Evolutionary conservation across 345 rosid genomes (phyloP).

Genomic region (Hevea brasiliensis): DNA sequence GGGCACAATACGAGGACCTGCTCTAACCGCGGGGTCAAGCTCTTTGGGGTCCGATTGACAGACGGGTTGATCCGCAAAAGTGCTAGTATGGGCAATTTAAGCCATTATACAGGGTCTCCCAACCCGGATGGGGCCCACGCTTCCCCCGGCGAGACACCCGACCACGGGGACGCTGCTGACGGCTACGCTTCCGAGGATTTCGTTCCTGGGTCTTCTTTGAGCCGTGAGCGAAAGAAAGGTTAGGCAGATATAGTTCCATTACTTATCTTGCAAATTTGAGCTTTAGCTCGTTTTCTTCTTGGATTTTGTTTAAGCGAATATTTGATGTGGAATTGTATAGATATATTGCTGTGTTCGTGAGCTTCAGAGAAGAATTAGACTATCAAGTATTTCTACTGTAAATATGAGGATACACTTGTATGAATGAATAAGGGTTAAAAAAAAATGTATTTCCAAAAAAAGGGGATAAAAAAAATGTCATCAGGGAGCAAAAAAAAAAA

Average conservation of each 20-base stretch:
- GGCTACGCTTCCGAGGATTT: slow-evolving; percentile 98
- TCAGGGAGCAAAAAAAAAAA: no score
- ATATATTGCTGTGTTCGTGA: no score
- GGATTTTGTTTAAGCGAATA: background rate
- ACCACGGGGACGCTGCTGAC: slow-evolving; percentile 60
- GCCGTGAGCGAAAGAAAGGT: slow-evolving; percentile 97
- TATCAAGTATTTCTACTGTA: no score
- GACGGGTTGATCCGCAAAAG: slow-evolving; percentile 55
- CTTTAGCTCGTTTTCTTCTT: background rate
- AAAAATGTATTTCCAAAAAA: no score
- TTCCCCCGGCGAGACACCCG: slow-evolving; percentile 46
- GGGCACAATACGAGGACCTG: slow-evolving; percentile 41
- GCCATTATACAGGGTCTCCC: slow-evolving; percentile 27
- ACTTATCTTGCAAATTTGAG: background rate
- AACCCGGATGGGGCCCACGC: slow-evolving; percentile 17
- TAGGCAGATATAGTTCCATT: background rate
- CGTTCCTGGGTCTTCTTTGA: slow-evolving; percentile 86
- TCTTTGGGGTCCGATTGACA: slow-evolving; percentile 37
- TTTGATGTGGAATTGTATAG: no score
- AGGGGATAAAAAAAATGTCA: no score
- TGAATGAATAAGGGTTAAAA: no score
- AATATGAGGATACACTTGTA: no score
- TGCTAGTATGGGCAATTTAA: slow-evolving; percentile 38
- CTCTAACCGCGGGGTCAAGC: slow-evolving; percentile 36
- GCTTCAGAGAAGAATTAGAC: no score